phyloP scores from a whole-genome alignment of 768 basidiomycete species.

The Leccinum subgranulosum region DNA sequence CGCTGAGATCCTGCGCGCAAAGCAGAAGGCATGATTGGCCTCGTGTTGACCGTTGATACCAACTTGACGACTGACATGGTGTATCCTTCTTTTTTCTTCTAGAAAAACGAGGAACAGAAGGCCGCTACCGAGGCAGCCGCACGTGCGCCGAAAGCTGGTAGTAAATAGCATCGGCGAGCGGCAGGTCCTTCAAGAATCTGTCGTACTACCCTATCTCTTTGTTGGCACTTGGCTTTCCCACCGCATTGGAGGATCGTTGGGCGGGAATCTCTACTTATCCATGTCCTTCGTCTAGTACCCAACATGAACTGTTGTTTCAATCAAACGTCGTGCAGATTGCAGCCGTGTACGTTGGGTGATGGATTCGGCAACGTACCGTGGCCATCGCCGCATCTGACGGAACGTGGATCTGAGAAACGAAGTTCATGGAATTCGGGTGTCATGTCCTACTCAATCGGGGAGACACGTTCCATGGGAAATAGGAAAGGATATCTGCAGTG shows the following conservation, averaged over 20 bases:
- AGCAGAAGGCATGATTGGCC: constrained; percentile 62
- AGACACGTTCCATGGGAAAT: constrained; percentile 7
- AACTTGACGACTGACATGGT: constrained; percentile 6
- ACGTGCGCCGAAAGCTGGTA: constrained; percentile 4
- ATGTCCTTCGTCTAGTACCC: constrained; percentile 10
- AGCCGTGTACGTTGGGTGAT: not conserved
- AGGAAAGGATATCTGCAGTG: not conserved
- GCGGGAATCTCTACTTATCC: constrained; percentile 12
- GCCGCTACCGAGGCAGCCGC: constrained; percentile 28
- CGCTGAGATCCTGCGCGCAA: constrained; percentile 69
- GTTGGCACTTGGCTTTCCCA: not conserved
- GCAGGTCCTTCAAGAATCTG: constrained; percentile 18
- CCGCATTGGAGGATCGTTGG: constrained; percentile 11
- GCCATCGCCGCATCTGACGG: constrained; percentile 24
- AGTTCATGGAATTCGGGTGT: not conserved
- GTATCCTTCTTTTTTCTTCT: not conserved
- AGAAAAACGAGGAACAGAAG: constrained; percentile 59
- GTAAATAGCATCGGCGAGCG: constrained; percentile 37
- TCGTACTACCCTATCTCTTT: constrained; percentile 4
- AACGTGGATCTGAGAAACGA: constrained; percentile 17
- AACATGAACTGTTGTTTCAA: constrained; percentile 11
- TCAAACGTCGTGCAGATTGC: not conserved
- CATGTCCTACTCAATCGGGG: constrained; percentile 14
- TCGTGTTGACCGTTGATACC: constrained; percentile 2
- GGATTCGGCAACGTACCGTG: constrained; percentile 15